These are phyloP conservation scores for Cryphonectria nitschkei DNA, from an alignment of 2,329 filamentous ascomycete genomes.

Conservation along the genomic window DNA sequence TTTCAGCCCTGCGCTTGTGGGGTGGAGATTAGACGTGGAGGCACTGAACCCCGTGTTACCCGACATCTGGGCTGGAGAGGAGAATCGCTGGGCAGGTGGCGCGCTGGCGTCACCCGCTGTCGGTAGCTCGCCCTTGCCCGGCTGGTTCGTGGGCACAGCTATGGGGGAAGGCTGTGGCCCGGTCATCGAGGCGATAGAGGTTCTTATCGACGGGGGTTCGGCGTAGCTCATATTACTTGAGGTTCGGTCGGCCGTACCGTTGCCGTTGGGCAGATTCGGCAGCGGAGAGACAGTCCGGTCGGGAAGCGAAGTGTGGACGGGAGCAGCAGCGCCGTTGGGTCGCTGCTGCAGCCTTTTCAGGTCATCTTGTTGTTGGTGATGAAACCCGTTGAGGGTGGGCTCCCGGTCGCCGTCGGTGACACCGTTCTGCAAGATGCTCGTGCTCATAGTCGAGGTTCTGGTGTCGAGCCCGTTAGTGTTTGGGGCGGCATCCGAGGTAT, in stretches of 20 bases:
- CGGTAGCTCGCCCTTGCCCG: conserved; percentile 32
- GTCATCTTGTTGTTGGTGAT: conserved; percentile 35
- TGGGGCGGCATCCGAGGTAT: conserved; percentile 51
- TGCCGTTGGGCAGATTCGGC: conserved; percentile 29
- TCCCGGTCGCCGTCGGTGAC: conserved; percentile 42
- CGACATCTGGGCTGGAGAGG: conserved; percentile 63
- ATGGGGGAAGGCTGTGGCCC: conserved; percentile 38
- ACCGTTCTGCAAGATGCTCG: conserved; percentile 63
- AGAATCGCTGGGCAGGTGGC: conserved; percentile 59
- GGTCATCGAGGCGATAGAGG: conserved; percentile 41
- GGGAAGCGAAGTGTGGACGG: conserved; percentile 32
- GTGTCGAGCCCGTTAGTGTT: conserved; percentile 47
- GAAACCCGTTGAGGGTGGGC: conserved; percentile 38
- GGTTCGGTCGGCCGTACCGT: conserved; percentile 33
- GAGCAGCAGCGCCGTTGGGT: conserved; percentile 32
- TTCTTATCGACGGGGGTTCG: conserved; percentile 35
- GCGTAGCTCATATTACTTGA: conserved; percentile 39
- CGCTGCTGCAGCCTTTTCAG: conserved; percentile 33
- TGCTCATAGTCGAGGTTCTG: conserved; percentile 45
- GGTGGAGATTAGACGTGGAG: conserved; percentile 51
- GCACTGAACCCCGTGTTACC: conserved; percentile 43
- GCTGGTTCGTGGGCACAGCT: conserved; percentile 40
- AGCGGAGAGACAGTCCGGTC: conserved; percentile 34
- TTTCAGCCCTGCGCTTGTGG: conserved; percentile 65
- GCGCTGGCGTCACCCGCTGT: conserved; percentile 31